Evolutionary conservation across 1,139 yeast species (phyloP).

Genomic region (Blastobotrys apis): DNA sequence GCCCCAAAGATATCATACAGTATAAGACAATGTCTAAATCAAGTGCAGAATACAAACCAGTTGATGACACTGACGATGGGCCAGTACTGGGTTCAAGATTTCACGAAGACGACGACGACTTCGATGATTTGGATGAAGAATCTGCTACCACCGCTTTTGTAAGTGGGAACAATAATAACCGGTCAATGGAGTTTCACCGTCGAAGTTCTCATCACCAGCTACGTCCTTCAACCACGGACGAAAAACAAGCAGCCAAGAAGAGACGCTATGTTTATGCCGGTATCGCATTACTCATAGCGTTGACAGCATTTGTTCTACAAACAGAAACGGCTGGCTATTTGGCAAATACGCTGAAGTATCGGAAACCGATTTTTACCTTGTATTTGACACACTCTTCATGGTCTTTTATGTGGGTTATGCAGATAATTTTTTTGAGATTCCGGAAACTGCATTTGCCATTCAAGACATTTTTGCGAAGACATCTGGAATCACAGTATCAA

Average conservation of each 20-base stretch:
- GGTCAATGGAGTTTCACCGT: neutral
- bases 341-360: constrained; percentile 51
- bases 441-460: constrained; percentile 35
- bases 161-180: neutral
- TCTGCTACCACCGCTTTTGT: constrained; percentile 2
- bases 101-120: constrained; percentile 2
- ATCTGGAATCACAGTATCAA: constrained; percentile 48
- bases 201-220: constrained; percentile 13
- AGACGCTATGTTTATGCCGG: constrained; percentile 37
- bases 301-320: constrained; percentile 66
- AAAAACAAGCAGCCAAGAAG: constrained; percentile 12
- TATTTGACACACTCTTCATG: constrained; percentile 76
- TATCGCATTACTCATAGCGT: constrained; percentile 54
- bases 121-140: constrained; percentile 3
- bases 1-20: neutral
- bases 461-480: constrained; percentile 42
- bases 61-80: constrained; percentile 3
- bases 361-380: constrained; percentile 67
- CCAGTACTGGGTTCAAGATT: neutral
- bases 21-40: neutral
- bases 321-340: constrained; percentile 77
- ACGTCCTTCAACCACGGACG: constrained; percentile 12
- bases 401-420: constrained; percentile 72
- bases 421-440: constrained; percentile 42
- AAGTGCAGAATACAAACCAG: constrained; percentile 9